These are phyloP conservation scores for Murraya koenigii DNA, from an alignment of 345 rosid species.

Conservation along the genomic window DNA sequence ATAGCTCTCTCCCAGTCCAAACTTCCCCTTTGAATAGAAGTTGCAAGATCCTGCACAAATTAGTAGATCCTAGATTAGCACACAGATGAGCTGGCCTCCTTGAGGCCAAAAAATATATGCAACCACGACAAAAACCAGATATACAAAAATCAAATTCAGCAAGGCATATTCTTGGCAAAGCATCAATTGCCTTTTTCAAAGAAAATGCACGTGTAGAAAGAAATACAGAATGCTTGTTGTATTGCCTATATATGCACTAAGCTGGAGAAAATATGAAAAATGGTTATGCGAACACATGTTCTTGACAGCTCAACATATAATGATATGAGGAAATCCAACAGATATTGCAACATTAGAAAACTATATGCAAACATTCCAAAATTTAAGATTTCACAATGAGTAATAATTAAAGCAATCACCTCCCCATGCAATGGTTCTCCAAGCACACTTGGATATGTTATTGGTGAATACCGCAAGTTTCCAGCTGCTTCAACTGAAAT, in stretches of 20 bases:
- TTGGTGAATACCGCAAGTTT: slow-evolving; percentile 81
- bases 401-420: slow-evolving; percentile 44
- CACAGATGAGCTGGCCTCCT: not conserved
- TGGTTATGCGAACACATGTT: not conserved
- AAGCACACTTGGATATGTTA: slow-evolving; percentile 95
- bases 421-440: slow-evolving; percentile 98
- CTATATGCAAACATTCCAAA: not conserved
- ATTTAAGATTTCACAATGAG: not conserved
- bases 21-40: slow-evolving; percentile 86
- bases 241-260: not conserved
- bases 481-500: slow-evolving; percentile 66
- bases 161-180: not conserved
- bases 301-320: not conserved
- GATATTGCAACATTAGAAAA: not conserved
- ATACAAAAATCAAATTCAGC: not conserved
- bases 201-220: not conserved
- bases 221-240: not conserved
- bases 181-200: not conserved
- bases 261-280: not conserved
- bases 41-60: slow-evolving; percentile 80
- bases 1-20: slow-evolving; percentile 99
- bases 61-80: not conserved
- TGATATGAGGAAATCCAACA: not conserved
- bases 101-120: not conserved
- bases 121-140: not conserved